Base-by-base conservation (phyloP, 208 protist species). In the Porcisia deanei region DNA sequence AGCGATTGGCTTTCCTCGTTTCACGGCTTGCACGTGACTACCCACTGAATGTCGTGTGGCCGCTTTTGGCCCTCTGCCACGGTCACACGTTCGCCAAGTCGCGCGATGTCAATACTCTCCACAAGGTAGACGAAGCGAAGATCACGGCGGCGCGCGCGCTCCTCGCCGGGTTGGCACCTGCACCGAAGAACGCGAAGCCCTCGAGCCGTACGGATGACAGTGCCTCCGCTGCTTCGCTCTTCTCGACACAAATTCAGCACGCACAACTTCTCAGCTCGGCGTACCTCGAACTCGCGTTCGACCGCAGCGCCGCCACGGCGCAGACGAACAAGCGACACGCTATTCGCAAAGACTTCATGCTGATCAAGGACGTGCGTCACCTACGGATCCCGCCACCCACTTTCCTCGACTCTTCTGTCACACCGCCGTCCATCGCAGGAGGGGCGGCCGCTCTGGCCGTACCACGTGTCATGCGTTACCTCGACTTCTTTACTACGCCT, bases 241-340 rank as follows among this genome's bases (percentile, higher is more conserved):
- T 79, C 2, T 55, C 66, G 34, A 54, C 47, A 14, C 75, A 87
- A 43, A 64, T 97, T 2, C 53, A 63, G 43, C 80, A 94, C 6
- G 85, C 89, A 8, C 77, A 88, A 53, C 55, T 75, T 45, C 86
- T 97, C 25, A 91, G 85, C 45, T 84, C 84, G 1, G 87, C 92
- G 39, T 97, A 97, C 72, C 86, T 96, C 25, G 85, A 96, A 81
- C 79, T 97, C 4, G 94, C 91, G 14, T 91, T 88, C 57, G 68
- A 91, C 73, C 71, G 71, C 34, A 73, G 79, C 18, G 55, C 75
- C 18, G 70, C 58, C 61, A 60, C 66, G 3, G 54, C 43, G 49
- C 52, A 73, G 76, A 41, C 60, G 7, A 68, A 70, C 34, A 69
- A 77, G 43, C 43, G 39, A 10, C 77, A 88, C 70, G 1, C 71